Evolutionary conservation across 108 stramenopile species (phyloP).

Genomic region (Schizochytrium sp.): DNA sequence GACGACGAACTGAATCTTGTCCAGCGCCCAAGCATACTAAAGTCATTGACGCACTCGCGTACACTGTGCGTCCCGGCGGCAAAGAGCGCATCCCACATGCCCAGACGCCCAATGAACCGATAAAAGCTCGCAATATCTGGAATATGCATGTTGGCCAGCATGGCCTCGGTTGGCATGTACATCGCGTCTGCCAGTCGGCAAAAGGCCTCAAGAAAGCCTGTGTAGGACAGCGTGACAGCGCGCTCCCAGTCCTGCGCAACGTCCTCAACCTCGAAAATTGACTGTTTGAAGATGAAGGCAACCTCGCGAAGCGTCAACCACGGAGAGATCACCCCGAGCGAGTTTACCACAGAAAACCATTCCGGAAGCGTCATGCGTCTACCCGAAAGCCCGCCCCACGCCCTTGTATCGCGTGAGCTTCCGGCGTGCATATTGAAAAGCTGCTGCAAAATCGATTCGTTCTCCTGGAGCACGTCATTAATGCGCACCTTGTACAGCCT

Average conservation of each 20-base stretch:
- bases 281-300: neutral
- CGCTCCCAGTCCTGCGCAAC: neutral
- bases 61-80: neutral
- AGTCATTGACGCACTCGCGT: neutral
- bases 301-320: neutral
- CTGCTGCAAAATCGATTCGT: neutral
- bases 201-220: neutral
- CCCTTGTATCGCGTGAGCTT: neutral
- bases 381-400: neutral
- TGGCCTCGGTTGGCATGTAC: neutral
- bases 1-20: neutral
- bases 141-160: neutral
- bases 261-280: neutral
- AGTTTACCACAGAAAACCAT: neutral
- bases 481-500: neutral
- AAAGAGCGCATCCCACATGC: neutral
- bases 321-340: neutral
- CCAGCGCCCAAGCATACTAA: neutral
- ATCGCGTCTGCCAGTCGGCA: neutral
- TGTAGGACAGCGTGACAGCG: neutral
- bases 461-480: neutral
- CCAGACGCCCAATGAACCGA: neutral
- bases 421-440: neutral
- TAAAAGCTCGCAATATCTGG: neutral
- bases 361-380: neutral